These are phyloP conservation scores for Closterium sp. DNA, from an alignment of 139 green algal genomes.

Conservation along the genomic window DNA sequence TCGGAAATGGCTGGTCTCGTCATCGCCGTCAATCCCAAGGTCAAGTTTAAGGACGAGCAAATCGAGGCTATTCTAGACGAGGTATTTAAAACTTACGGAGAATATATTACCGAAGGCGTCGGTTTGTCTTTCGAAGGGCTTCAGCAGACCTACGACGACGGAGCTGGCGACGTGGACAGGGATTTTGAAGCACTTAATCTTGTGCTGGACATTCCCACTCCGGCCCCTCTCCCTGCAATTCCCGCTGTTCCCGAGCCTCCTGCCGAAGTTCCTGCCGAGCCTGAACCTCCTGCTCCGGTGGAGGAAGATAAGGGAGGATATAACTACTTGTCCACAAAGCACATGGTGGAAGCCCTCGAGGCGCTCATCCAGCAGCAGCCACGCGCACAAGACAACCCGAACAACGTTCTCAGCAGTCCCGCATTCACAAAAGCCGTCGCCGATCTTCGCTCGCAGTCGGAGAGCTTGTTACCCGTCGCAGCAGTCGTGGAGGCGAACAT, in stretches of 20 bases:
- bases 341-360: constrained; percentile 7
- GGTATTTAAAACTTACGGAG: constrained; percentile 54
- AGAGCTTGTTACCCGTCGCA: background rate
- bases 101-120: constrained; percentile 47
- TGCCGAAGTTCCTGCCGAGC: background rate
- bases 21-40: constrained; percentile 51
- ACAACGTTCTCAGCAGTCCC: background rate
- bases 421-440: constrained; percentile 1
- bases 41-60: constrained; percentile 51
- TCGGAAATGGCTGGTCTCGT: constrained; percentile 57
- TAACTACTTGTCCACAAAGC: background rate
- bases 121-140: constrained; percentile 52
- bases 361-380: background rate
- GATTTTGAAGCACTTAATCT: constrained; percentile 53
- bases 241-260: background rate
- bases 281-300: background rate
- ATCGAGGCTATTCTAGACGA: constrained; percentile 55
- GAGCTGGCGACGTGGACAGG: constrained; percentile 53
- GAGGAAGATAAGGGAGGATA: constrained; percentile 1
- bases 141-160: constrained; percentile 54
- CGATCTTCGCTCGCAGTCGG: constrained; percentile 38
- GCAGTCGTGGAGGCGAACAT: constrained; percentile 60
- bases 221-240: background rate
- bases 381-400: background rate
- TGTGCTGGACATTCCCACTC: background rate